Evolutionary conservation across 148 eudicot genomes (phyloP), one percentile per base, ranked within the genome.

Genomic region (Chenopodium quinoa): DNA sequence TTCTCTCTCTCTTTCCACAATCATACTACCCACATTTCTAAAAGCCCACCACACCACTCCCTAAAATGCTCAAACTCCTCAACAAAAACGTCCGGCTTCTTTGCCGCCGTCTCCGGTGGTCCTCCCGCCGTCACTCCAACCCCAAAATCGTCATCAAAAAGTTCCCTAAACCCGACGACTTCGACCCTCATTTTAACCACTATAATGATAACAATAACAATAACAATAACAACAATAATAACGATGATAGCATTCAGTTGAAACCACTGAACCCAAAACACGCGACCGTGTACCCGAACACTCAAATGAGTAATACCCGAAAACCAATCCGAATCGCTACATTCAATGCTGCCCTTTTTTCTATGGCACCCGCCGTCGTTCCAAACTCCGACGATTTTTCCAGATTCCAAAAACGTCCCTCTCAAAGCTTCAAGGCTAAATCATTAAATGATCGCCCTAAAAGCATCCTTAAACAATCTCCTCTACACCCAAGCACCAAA

Each of bases 271-370:
- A 60, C 60, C 82, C 9, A 29, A 77, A 23, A 20, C 78, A 12
- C 2, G 88, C 92, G 9, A 78, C 86, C 13, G 89, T 90, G 27
- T 91, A 89, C 78, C 96, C 94, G 7, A 91, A 91, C 70, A 71
- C 62, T 0, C 90, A 84, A 17, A n/a, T 64, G 44, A 63, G 65
- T 19, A 48, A 25, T 22, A 37, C n/a, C 82, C 73, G 66, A 9
- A 88, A 78, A 34, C 77, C 84, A 0, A 89, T 96, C 14, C 86
- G 97, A 4, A 74, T 96, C 27, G 99, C 98, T 10, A 91, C 99
- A 13, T 96, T 96, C 60, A 96, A 96, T 80, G 99, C 99, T 78
- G 91, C 99, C 83, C 84, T 93, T 9, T 96, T 96, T 83, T 91
- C 97, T 81, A 93, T 96, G 98, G 99, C 99, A 75, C 92, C 99